Evolutionary conservation across 2,329 filamentous ascomycete genomes (phyloP), one percentile per base, ranked within the genome.

Genomic region (Spiromastix sp.): DNA sequence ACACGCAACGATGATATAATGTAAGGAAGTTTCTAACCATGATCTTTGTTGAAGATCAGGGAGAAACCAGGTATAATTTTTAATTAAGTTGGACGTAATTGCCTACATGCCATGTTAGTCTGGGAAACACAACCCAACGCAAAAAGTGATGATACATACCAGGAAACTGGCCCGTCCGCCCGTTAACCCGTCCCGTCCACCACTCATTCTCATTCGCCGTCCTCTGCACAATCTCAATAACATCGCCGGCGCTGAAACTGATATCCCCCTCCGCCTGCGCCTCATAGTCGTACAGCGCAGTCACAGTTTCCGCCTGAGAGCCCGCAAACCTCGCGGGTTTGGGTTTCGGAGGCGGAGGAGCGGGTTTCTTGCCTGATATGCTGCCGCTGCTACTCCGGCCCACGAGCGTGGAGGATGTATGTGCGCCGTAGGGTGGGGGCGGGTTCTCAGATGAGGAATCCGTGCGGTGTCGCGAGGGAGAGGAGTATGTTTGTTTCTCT

Each of bases 191-290:
- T 24, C 91, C 91, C 6, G 72, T 79, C 91, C 91, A 98, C 91
- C 91, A 98, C 60, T 98, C 91, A 48, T 98, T 96, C 34, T 85
- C 79, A 51, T 94, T 95, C 43, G 74, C 70, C n/a, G 85, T 93
- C 47, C 84, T 73, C 41, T 71, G 72, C 2, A 91, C 58, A 48
- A 98, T 87, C 58, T 96, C 87, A 51, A 98, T 96, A 4, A 81
- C 65, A 42, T 98, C 91, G 4, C 89, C 87, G 0, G 85, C 77
- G 12, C 72, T 73, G 64, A 98, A 98, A 50, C 84, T 93, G 43
- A 98, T 66, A 55, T 98, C 91, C 3, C 87, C 87, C 44, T 93
- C 86, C 1, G 89, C 87, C 56, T 96, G 87, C 4, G 91, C 91
- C 42, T 93, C 85, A 53, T 93, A 98, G 54, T 96, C 91, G 60